phyloP scores from a whole-genome alignment of 495 filamentous ascomycete genomes.

The Penicillium cosmopolitanum region DNA sequence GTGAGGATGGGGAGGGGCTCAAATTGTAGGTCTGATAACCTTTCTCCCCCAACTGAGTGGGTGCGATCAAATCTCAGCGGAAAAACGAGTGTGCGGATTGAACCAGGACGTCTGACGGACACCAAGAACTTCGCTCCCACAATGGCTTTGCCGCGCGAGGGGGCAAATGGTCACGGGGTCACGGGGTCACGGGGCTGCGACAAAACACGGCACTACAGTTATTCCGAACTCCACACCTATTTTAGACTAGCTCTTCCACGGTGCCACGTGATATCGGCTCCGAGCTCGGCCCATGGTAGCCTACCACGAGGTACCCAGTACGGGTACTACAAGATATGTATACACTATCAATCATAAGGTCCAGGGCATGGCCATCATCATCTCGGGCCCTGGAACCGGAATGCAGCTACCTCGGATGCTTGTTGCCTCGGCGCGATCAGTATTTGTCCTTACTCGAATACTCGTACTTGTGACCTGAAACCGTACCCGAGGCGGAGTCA shows the following conservation, averaged over 20 bases:
- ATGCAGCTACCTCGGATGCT: slow-evolving; percentile 2
- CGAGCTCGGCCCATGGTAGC: slow-evolving; percentile 5
- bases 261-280: slow-evolving; percentile 5
- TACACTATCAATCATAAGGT: neutral
- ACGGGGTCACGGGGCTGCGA: slow-evolving; percentile 15
- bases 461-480: slow-evolving; percentile 5
- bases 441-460: neutral
- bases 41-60: neutral
- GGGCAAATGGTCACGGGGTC: slow-evolving; percentile 21
- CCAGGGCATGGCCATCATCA: neutral
- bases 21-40: neutral
- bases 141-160: no score
- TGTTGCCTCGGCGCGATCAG: slow-evolving; percentile 8
- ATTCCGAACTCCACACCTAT: slow-evolving; percentile 15
- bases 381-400: neutral
- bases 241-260: slow-evolving; percentile 11
- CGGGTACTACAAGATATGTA: neutral
- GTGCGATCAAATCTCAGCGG: neutral
- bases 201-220: slow-evolving; percentile 13
- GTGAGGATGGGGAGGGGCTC: slow-evolving; percentile 18
- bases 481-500: slow-evolving; percentile 15
- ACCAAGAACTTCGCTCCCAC: neutral
- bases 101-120: neutral
- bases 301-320: no score
- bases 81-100: neutral